Evolutionary conservation across 208 protist species (phyloP), one percentile per base, ranked within the genome.

Genomic region (Crithidia sp.): DNA sequence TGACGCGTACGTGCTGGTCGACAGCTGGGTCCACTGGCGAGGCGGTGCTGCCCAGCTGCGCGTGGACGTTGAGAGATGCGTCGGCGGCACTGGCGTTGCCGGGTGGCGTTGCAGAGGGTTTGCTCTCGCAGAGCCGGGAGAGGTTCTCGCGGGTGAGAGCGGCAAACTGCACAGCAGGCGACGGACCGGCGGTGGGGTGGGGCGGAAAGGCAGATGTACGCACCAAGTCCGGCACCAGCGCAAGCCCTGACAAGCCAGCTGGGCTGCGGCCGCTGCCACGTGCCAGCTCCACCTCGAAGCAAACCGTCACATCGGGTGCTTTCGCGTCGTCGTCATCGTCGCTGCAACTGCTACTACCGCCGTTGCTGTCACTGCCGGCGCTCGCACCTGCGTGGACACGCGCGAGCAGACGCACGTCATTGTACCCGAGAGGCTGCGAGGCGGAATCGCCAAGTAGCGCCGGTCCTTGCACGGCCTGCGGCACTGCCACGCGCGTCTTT

Each of bases 261-360:
- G 49, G 16, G 0, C 55, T 70, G 28, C 41, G 62, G 3, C 3
- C 13, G 54, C 40, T 47, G 16, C 8, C 4, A 13, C 19, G 65
- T 5, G 75, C 62, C 7, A 92, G 63, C 67, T 92, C 84, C 8
- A 92, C 55, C 37, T 89, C 82, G 75, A 92, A 89, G 36, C 79
- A 61, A 36, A 77, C 56, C 3, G 69, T 41, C 40, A 79, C 67
- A 28, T 84, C 77, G 4, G 77, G 65, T 16, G 73, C 56, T 17
- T 17, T 28, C 36, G 56, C 62, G 28, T 86, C 80, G 45, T 66
- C 62, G 39, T 67, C 49, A 41, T 49, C 37, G 47, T 45, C 56
- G 49, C n/a, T 76, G 13, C 59, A 39, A n/a, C 4, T n/a, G 17
- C 36, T 8, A 41, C 7, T 36, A 19, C 10, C 63, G 55, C 13